Conservation (phyloP, 2,329 filamentous ascomycete species). For the Beauveria brongniartii region DNA sequence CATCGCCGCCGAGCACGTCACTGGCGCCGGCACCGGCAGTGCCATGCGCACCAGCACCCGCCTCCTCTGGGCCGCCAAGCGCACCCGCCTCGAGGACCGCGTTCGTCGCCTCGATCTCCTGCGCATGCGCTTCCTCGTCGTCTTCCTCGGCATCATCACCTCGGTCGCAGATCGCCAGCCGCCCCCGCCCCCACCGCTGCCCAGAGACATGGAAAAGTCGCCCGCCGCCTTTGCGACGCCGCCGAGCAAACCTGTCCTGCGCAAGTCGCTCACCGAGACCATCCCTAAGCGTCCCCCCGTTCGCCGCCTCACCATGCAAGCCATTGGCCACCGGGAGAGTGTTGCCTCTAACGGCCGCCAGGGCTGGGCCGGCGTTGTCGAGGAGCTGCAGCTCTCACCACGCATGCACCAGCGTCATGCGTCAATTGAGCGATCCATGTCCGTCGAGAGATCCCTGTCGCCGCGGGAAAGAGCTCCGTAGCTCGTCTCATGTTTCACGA, state of each 20-base stretch:
- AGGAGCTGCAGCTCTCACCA: slow-evolving; percentile 54
- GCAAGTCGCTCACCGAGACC: slow-evolving; percentile 35
- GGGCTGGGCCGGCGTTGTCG: slow-evolving; percentile 56
- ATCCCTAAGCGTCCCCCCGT: slow-evolving; percentile 39
- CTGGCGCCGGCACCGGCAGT: slow-evolving; percentile 33
- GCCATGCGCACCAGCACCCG: slow-evolving; percentile 40
- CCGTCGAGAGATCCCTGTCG: slow-evolving; percentile 35
- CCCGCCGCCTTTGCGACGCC: slow-evolving; percentile 18
- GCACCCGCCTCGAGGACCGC: slow-evolving; percentile 46
- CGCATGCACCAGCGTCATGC: slow-evolving; percentile 53
- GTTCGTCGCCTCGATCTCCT: slow-evolving; percentile 52
- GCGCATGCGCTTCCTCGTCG: slow-evolving; percentile 56
- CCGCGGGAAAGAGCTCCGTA: neutral
- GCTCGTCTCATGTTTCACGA: neutral
- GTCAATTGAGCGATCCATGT: slow-evolving; percentile 53
- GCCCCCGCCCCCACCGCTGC: slow-evolving; percentile 20
- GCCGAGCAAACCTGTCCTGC: slow-evolving; percentile 26
- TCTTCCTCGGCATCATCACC: slow-evolving; percentile 53
- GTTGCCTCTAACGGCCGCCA: slow-evolving; percentile 38
- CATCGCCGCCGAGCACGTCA: slow-evolving; percentile 33
- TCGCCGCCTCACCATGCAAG: slow-evolving; percentile 45
- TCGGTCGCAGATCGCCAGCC: slow-evolving; percentile 28
- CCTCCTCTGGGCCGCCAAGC: slow-evolving; percentile 50
- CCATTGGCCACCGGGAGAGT: slow-evolving; percentile 44
- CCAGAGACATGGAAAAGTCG: slow-evolving; percentile 28